Evolutionary conservation across 139 green algal species (phyloP).

Genomic region (Chlorella sorokiniana): DNA sequence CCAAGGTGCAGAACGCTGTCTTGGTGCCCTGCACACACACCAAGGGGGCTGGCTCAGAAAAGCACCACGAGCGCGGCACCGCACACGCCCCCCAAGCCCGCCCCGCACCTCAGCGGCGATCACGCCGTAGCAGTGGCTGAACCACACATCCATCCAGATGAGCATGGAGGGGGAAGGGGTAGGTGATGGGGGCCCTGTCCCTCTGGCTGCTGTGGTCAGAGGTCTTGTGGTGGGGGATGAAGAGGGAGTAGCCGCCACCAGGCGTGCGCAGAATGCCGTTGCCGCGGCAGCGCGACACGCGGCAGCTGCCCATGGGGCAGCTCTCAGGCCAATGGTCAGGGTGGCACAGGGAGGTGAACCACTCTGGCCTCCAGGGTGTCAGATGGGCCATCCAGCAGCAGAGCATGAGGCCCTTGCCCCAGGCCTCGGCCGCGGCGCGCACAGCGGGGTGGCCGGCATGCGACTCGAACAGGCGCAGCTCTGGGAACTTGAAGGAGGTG

Average conservation of each 20-base stretch:
- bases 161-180: not conserved
- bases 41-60: no score
- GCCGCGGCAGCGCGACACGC: not conserved
- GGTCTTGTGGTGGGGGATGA: not conserved
- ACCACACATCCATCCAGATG: slow-evolving; percentile 1
- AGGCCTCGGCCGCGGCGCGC: not conserved
- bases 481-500: not conserved
- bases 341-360: not conserved
- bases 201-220: not conserved
- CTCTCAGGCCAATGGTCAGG: not conserved
- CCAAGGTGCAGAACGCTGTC: not conserved
- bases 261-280: not conserved
- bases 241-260: not conserved
- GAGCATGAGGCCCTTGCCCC: not conserved
- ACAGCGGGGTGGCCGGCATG: not conserved
- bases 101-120: not conserved
- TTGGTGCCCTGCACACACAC: not conserved
- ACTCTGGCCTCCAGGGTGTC: not conserved
- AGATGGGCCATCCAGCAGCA: not conserved
- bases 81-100: not conserved
- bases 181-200: not conserved
- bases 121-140: not conserved
- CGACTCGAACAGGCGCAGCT: not conserved
- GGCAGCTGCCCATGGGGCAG: not conserved
- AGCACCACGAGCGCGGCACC: not conserved